Base-by-base conservation (phyloP, 306 rosid genomes). In the Aeschynomene evenia region DNA sequence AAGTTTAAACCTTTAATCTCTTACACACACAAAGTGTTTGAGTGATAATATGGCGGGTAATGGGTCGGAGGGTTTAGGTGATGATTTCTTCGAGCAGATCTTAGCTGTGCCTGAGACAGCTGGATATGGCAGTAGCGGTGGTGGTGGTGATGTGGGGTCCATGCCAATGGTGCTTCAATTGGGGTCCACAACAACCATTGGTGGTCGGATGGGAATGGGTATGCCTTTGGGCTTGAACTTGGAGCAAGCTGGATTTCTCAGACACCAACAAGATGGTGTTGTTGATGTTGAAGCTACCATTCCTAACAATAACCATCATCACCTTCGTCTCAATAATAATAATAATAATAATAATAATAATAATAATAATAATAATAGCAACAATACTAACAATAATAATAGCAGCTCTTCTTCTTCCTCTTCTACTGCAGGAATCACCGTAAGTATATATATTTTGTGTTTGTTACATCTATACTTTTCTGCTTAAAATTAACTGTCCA, bases 41-140 rank as follows among this genome's bases (percentile, higher is more conserved):
- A 39, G 45, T 28, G 11, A 3, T 13, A 7, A 9, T n/a, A 94
- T 94, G 99, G 95, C 91, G 51, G 89, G 91, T 20, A 88, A 86
- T 70, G 76, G 83, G 12, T 82, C 89, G 10, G 92, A 89, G 78
- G 91, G 96, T 7, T 80, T 91, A 29, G 91, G 91, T 1, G 99
- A 95, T 39, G 97, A 91, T 83, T 91, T 91, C 80, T 80, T 91
- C 18, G 97, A 91, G 78, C 92, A 95, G 96, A 95, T 95, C 79
- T 43, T 91, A 39, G 83, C 92, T 0, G 97, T 76, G 52, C 92
- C 90, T 2, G 85, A 1, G 4, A 21, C 6, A 2, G 13, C 6
- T 89, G 48, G 81, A 88, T 0, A 96, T 72, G 52, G 92, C 90
- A 0, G 86, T 28, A 81, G 79, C 0, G 37, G 37, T 0, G 37